These are phyloP conservation scores for Arabis hirsuta DNA, from an alignment of 345 rosid species.

Conservation along the genomic window DNA sequence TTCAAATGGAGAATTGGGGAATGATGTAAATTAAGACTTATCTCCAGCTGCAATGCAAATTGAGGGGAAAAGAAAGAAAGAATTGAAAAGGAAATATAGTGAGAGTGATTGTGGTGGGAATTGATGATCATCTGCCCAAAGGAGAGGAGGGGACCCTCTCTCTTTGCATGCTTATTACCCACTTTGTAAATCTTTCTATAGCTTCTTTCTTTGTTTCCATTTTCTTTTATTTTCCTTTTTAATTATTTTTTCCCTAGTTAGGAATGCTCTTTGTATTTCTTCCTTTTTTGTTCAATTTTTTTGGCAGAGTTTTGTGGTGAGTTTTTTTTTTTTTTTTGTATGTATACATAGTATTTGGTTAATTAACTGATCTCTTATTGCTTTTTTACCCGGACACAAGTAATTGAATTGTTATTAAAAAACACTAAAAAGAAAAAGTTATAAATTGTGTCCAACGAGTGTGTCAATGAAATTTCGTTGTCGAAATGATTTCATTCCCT, in stretches of 20 bases:
- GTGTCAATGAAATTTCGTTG: slow-evolving; percentile 40
- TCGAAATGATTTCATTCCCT: slow-evolving; percentile 49
- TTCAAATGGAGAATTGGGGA: background rate
- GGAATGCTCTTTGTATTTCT: slow-evolving; percentile 38
- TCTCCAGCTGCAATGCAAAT: slow-evolving; percentile 47
- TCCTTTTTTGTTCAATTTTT: slow-evolving; percentile 26
- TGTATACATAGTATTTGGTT: slow-evolving; percentile 33
- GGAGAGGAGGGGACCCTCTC: slow-evolving; percentile 49
- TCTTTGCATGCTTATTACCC: slow-evolving; percentile 47
- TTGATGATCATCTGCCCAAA: slow-evolving; percentile 48
- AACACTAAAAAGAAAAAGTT: background rate
- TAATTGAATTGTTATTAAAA: background rate
- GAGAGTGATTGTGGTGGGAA: slow-evolving; percentile 46
- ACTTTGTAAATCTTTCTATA: slow-evolving; percentile 46
- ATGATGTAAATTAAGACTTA: slow-evolving; percentile 34
- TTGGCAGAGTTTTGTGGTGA: slow-evolving; percentile 42
- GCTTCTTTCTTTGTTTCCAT: slow-evolving; percentile 12
- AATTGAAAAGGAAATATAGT: slow-evolving; percentile 40
- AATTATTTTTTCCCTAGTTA: background rate
- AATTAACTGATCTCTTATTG: slow-evolving; percentile 3
- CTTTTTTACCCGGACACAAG: background rate
- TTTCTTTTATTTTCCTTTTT: slow-evolving; percentile 9
- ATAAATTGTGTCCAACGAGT: slow-evolving; percentile 34
- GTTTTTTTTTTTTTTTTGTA: slow-evolving; percentile 18
- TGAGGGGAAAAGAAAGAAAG: slow-evolving; percentile 31